These are phyloP conservation scores for Colletotrichum cordylinicola DNA, from an alignment of 2,329 filamentous ascomycete genomes.

Conservation along the genomic window DNA sequence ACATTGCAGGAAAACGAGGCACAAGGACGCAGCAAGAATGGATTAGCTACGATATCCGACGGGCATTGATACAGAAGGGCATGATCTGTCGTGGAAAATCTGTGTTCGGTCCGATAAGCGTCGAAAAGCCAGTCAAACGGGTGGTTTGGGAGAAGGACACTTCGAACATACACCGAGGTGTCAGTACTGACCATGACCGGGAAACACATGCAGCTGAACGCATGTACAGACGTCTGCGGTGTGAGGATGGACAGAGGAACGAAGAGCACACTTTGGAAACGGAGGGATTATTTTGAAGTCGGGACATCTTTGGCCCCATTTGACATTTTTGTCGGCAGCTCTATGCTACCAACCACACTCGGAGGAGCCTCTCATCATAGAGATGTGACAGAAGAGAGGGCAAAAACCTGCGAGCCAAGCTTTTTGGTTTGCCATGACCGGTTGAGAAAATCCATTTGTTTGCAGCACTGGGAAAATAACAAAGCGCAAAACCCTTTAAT, in stretches of 20 bases:
- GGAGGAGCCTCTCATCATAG: slow-evolving; percentile 12
- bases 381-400: slow-evolving; percentile 1
- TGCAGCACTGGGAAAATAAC: slow-evolving; percentile 20
- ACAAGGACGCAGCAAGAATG: neutral
- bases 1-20: neutral
- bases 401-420: slow-evolving; percentile 8
- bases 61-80: neutral
- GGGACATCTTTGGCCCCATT: slow-evolving; percentile 21
- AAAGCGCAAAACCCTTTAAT: slow-evolving; percentile 23
- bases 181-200: neutral
- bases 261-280: neutral
- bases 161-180: neutral
- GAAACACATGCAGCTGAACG: neutral
- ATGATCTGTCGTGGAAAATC: neutral
- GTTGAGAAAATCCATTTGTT: slow-evolving; percentile 24
- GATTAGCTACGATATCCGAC: neutral
- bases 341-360: slow-evolving; percentile 21
- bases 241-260: neutral
- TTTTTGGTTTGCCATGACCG: slow-evolving; percentile 21
- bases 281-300: slow-evolving; percentile 4
- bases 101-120: neutral
- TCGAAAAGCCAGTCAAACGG: neutral
- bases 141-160: neutral
- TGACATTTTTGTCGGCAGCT: slow-evolving; percentile 21
- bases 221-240: neutral